phyloP scores from a whole-genome alignment of 257 asterid species.

The Misopates orontium region DNA sequence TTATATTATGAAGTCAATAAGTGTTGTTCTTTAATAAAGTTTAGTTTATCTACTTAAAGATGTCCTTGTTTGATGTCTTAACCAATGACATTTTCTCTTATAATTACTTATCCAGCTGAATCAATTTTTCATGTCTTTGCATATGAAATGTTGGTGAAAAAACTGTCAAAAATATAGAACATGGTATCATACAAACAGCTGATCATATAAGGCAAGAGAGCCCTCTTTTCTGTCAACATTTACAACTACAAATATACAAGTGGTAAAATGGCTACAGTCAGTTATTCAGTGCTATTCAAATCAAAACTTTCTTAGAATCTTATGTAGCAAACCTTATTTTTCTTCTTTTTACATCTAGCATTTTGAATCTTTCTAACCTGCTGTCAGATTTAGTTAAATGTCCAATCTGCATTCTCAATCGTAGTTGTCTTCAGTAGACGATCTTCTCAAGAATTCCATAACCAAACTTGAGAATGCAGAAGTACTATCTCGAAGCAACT shows the following conservation, averaged over 20 bases:
- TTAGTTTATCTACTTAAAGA: not conserved
- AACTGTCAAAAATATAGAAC: too few species aligned
- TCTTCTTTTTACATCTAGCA: too few species aligned
- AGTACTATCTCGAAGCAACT: slow-evolving; percentile 44
- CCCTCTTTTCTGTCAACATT: too few species aligned
- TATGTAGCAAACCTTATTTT: too few species aligned
- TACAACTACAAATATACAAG: too few species aligned
- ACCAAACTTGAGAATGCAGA: slow-evolving; percentile 78
- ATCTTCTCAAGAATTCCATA: slow-evolving; percentile 63
- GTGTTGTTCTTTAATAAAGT: too few species aligned
- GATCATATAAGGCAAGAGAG: too few species aligned
- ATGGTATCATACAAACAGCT: too few species aligned
- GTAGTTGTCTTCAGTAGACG: slow-evolving; percentile 32
- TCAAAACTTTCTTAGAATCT: too few species aligned
- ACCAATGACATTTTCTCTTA: not conserved
- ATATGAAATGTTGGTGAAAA: not conserved
- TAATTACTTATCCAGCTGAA: not conserved
- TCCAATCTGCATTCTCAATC: not conserved
- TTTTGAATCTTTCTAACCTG: not conserved
- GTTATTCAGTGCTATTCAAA: too few species aligned
- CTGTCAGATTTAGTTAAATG: not conserved
- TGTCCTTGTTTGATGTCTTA: not conserved
- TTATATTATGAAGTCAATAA: too few species aligned
- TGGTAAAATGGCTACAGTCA: too few species aligned
- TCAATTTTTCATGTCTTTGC: not conserved